These are phyloP conservation scores for Rhododendron kiyosumense DNA, from an alignment of 148 eudicot species.

Conservation along the genomic window DNA sequence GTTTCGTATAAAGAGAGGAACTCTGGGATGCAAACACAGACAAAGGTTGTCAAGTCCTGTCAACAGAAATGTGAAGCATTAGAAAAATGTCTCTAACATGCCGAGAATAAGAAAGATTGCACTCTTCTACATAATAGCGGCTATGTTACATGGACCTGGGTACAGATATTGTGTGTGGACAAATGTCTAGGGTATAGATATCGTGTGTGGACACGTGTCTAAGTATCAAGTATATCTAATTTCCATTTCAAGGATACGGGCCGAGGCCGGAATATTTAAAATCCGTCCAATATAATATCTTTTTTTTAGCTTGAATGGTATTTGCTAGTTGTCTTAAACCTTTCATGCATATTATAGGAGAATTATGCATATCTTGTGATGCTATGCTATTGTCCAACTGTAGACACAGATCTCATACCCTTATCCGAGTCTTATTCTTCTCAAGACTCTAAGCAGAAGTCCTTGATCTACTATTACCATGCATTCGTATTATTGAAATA, in stretches of 20 bases:
- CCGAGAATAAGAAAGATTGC: not conserved
- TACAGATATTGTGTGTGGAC: not conserved
- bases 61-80: slow-evolving; percentile 26
- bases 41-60: slow-evolving; percentile 90
- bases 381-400: not conserved
- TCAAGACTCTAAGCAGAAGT: not conserved
- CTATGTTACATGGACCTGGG: not conserved
- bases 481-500: not conserved
- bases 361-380: too few relatives aligned
- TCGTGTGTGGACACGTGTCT: not conserved
- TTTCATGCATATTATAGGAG: not conserved
- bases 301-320: not conserved
- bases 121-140: not conserved
- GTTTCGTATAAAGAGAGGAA: slow-evolving; percentile 88
- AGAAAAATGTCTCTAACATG: not conserved
- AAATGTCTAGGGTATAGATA: not conserved
- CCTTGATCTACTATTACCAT: not conserved
- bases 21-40: slow-evolving; percentile 95
- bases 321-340: not conserved
- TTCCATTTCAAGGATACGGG: not conserved
- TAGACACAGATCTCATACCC: not conserved
- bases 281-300: not conserved
- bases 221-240: not conserved
- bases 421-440: not conserved
- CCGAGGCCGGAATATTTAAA: not conserved